phyloP scores from a whole-genome alignment of 208 protist genomes.

The Leishmania tarentolae region DNA sequence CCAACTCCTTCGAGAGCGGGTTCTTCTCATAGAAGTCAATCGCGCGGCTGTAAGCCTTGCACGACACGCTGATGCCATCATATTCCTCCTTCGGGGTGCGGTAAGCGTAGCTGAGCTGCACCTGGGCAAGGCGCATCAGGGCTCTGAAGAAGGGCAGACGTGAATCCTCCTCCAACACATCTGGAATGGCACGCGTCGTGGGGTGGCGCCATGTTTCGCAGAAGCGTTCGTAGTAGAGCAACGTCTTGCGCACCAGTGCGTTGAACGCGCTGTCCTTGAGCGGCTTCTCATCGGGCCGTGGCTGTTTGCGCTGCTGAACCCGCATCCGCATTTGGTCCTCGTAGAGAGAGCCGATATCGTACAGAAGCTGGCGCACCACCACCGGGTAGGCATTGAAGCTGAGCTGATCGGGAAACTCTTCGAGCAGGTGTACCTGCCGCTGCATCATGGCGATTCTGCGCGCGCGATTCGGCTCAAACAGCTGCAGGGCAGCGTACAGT shows the following conservation, averaged over 20 bases:
- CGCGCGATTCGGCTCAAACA: slow-evolving; percentile 64
- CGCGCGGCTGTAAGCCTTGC: slow-evolving; percentile 55
- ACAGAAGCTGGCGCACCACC: slow-evolving; percentile 79
- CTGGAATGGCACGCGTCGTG: slow-evolving; percentile 46
- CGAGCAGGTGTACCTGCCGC: slow-evolving; percentile 62
- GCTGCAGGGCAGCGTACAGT: slow-evolving; percentile 60
- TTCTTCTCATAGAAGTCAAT: slow-evolving; percentile 71
- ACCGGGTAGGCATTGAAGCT: slow-evolving; percentile 89
- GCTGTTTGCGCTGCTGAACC: slow-evolving; percentile 57
- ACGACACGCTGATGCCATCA: slow-evolving; percentile 56
- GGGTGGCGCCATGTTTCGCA: slow-evolving; percentile 78
- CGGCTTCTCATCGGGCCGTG: slow-evolving; percentile 48
- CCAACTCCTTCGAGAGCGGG: slow-evolving; percentile 22
- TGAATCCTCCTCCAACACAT: slow-evolving; percentile 68
- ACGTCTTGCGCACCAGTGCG: slow-evolving; percentile 49
- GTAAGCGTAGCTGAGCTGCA: slow-evolving; percentile 52
- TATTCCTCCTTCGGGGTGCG: slow-evolving; percentile 74
- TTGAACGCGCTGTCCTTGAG: slow-evolving; percentile 77
- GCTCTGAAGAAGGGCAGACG: slow-evolving; percentile 79
- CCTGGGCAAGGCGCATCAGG: slow-evolving; percentile 73
- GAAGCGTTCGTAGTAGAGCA: slow-evolving; percentile 74
- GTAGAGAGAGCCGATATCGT: slow-evolving; percentile 80
- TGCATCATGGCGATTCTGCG: slow-evolving; percentile 82
- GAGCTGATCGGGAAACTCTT: slow-evolving; percentile 74
- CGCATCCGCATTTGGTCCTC: slow-evolving; percentile 74